Base-by-base conservation (phyloP, 1,284 basidiomycete species). In the Pascua guehoae region DNA sequence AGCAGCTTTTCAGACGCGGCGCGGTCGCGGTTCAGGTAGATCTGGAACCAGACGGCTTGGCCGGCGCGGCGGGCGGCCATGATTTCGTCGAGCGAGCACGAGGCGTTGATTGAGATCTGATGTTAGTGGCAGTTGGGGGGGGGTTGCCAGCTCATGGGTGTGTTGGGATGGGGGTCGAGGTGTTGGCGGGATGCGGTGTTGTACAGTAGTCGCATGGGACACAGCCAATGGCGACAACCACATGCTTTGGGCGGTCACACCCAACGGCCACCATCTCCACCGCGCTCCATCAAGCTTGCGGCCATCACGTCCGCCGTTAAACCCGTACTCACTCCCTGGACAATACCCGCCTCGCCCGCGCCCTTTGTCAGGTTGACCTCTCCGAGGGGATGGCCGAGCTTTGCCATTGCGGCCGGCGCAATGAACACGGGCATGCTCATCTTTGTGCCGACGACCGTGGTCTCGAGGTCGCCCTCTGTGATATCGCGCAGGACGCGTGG, bases 341-440 rank as follows among this genome's bases (percentile, higher is more conserved):
- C 87, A 60, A 93, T 86, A 32, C 84, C 83, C 2, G 84, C 82
- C 49, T 81, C 79, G n/a, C 82, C 84, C 7, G 86, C 86, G 2
- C 86, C 92, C 48, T 81, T 81, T 2, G 89, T 89, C 57, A 95
- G 85, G 75, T 93, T 94, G 46, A 83, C 80, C 77, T 96, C 92
- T 15, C 91, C 91, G 78, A 85, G 78, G 2, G 92, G 92, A 70
- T 96, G 92, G 1, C 91, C 91, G 4, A 95, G 81, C 67, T 88
- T 88, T n/a, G 91, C 91, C 62, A 94, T 85, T 5, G 91, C 92
- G 0, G 81, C 88, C 12, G 88, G 90, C 47, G 85, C 86, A 49
- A 91, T 89, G 75, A 92, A 94, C 15, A 94, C 79, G 0, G 91
- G 91, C 59, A 92, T 83, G 2, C 84, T 81, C 24, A 86, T 86